Base-by-base conservation (phyloP, 805 yeast genomes). In the Starmerella stellata region DNA sequence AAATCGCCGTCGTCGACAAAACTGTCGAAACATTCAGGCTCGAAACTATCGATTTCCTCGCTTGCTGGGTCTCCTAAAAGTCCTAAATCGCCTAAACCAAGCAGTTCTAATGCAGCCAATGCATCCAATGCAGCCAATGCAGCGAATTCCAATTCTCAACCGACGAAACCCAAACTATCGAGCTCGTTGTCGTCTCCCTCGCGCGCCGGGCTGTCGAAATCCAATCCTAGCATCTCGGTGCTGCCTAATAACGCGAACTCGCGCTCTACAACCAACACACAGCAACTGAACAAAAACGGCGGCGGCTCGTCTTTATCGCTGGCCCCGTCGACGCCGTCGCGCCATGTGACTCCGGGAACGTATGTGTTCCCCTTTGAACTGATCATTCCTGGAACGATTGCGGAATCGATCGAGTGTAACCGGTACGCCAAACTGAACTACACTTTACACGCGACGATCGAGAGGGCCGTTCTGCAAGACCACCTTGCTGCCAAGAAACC, bases 301-400 rank as follows among this genome's bases (percentile, higher is more conserved):
- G n/a, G n/a, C n/a, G n/a, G n/a, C n/a, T 29, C 32, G 32, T 8
- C 15, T 13, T 15, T 8, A 8, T 8, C 15, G 9, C 15, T 29
- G 19, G 11, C 5, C 9, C 7, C 7, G 9, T 8, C 14, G 32
- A 8, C 7, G 19, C 7, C 14, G 13, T 7, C 19, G 29, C 40
- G 44, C 37, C 42, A 39, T 29, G 38, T 46, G 2, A 37, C 44
- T 11, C 35, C 68, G 43, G 96, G 96, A 0, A 79, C 79, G 56
- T 83, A 87, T 53, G 93, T 79, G 52, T 72, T 90, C 50, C 95
- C 96, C 0, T 90, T 90, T 55, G 76, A 76, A 44, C 69, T 87
- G 0, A 66, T 83, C 19, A 53, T 87, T 18, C 94, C 94, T 0
- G 96, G 96, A 1, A 65, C 74, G 29, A 66, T 78, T 34, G 74